Evolutionary conservation across 352 stramenopile genomes (phyloP).

Genomic region (Lagenidium sp.): DNA sequence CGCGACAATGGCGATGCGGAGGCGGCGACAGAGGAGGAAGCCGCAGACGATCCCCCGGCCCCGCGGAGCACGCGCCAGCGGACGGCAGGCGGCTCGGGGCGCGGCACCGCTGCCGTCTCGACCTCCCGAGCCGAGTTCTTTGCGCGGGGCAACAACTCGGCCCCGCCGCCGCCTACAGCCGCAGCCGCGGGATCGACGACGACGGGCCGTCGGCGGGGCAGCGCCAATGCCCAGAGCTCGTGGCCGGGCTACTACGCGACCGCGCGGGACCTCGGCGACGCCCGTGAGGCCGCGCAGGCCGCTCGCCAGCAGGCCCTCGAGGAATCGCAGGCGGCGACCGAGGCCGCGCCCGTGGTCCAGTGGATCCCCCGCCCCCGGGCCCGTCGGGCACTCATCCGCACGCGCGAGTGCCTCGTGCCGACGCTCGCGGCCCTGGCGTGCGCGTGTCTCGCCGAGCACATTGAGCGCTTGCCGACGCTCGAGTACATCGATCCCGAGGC

Average conservation of each 20-base stretch:
- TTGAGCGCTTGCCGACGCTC: constrained; percentile 56
- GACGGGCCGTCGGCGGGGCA: constrained; percentile 1
- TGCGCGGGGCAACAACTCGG: no score
- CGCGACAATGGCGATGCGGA: no score
- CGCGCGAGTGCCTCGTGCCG: constrained; percentile 34
- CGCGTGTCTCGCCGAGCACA: constrained; percentile 42
- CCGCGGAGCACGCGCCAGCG: no score
- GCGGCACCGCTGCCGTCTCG: no score
- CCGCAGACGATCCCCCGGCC: no score
- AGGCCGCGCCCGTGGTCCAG: constrained; percentile 11
- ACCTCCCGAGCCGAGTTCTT: no score
- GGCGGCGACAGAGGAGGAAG: no score
- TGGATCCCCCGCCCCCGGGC: constrained; percentile 49
- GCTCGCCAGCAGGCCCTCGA: constrained; percentile 45
- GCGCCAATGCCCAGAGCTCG: constrained; percentile 6
- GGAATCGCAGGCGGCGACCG: constrained; percentile 12
- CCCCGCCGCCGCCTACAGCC: no score
- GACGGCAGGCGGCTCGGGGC: no score
- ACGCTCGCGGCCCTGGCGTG: constrained; percentile 47
- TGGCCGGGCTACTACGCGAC: constrained; percentile 80
- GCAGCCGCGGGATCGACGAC: constrained; percentile 4
- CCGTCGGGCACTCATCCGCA: constrained; percentile 32
- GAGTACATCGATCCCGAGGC: constrained; percentile 60
- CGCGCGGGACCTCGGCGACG: constrained; percentile 43
- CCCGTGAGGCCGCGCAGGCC: constrained; percentile 47